Conservation (phyloP, 176 grass and related monocot species). For the Oryza meyeriana region DNA sequence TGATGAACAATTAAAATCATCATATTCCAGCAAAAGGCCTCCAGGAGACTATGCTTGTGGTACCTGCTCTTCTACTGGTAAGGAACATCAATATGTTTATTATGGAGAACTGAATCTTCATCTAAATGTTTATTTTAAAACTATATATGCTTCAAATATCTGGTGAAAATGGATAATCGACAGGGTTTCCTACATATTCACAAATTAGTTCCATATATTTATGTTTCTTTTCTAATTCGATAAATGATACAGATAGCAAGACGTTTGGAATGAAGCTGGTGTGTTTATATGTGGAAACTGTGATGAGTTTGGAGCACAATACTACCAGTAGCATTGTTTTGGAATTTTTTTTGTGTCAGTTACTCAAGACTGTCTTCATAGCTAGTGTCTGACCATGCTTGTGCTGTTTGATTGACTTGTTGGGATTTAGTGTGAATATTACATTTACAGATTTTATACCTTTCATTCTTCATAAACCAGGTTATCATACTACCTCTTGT, state of each 20-base stretch:
- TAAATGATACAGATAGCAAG: not conserved
- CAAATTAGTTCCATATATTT: not conserved
- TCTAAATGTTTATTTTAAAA: not conserved
- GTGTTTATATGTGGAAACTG: not conserved
- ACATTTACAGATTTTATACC: not conserved
- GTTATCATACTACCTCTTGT: not conserved
- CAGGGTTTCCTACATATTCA: not conserved
- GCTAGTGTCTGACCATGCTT: not conserved
- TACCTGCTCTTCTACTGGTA: constrained; percentile 21
- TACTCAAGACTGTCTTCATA: not conserved
- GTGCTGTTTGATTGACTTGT: not conserved
- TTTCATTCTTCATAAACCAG: not conserved
- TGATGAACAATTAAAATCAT: constrained; percentile 43
- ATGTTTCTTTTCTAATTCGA: not conserved
- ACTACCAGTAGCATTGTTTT: not conserved
- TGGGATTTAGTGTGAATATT: not conserved
- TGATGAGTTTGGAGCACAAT: not conserved
- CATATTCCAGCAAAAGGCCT: constrained; percentile 29
- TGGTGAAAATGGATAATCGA: not conserved
- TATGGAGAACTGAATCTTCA: not conserved
- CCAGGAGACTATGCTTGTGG: constrained; percentile 16
- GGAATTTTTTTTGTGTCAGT: not conserved
- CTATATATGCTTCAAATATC: constrained; percentile 5
- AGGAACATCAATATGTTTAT: constrained; percentile 25
- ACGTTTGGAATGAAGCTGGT: not conserved